Evolutionary conservation across 2,329 filamentous ascomycete species (phyloP), one percentile per base, ranked within the genome.

Genomic region (Diaporthe sp.): DNA sequence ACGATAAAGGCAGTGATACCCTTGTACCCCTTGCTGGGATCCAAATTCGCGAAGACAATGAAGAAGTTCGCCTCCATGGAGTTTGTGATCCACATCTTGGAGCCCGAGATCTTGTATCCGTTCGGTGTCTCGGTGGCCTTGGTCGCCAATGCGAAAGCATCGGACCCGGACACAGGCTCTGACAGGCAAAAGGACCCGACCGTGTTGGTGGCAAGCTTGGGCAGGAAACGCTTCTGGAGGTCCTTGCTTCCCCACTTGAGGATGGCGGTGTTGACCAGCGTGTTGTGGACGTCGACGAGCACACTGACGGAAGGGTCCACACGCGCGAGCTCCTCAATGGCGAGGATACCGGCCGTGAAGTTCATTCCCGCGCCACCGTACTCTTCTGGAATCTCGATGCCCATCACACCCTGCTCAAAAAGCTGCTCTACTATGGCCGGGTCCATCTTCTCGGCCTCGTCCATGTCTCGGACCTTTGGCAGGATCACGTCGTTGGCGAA

Each of bases 31-130:
- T 96, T 95, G 86, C 91, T 92, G 0, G 93, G 96, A 82, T 98
- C 93, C 51, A 99, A 88, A 85, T 98, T 99, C 81, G 97, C 97
- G 82, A 99, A 99, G 74, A 99, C 97, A 81, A 99, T 96, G 87
- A 98, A 99, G 87, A 98, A 93, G 75, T 92, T 92, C 27, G 97
- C 94, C 86, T 99, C 97, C 87, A 96, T 92, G 68, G 94, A 93
- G 89, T 99, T 99, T 77, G 97, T 99, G 85, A 99, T 99, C 97
- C 97, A 99, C 97, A 99, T 99, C 91, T 99, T 99, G 84, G 91
- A 92, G 66, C 97, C 97, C 75, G 91, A 94, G 84, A 99, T 94
- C 85, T 89, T 92, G 87, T 96, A 99, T 44, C 96, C 95, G 77
- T 92, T 90, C 30, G 91, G 88, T 0, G 94, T 97, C 88, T 96